A percentile compares a stretch with the other conserved stretches of the same genome.
Evolutionary conservation across 2,329 filamentous ascomycete species (phyloP).

Genomic region (Penicillium aurantiogriseum): DNA sequence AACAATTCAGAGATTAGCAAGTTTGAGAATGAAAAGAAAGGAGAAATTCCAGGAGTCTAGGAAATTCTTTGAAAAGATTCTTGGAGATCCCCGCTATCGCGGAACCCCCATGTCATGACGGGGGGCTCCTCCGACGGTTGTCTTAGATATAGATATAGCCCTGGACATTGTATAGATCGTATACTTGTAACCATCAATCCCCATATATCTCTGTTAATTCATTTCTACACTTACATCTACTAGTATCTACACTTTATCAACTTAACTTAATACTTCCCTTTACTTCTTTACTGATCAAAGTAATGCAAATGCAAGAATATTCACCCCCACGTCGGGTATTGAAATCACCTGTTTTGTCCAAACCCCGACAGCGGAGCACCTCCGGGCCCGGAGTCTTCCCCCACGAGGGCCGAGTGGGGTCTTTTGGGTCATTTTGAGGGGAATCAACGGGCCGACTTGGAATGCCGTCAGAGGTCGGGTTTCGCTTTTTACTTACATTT

Average conservation of each 20-base stretch:
- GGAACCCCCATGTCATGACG: slow-evolving; percentile 1
- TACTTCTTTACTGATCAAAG: no score
- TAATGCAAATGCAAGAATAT: not conserved
- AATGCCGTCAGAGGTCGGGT: slow-evolving; percentile 8
- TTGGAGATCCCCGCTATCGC: slow-evolving; percentile 6
- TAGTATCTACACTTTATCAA: not conserved
- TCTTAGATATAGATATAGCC: not conserved
- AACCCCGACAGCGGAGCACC: slow-evolving; percentile 24
- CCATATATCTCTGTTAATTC: not conserved
- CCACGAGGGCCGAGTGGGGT: slow-evolving; percentile 12
- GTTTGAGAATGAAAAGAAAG: not conserved
- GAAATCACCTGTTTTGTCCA: slow-evolving; percentile 5
- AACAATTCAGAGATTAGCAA: not conserved
- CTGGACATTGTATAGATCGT: not conserved
- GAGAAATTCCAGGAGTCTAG: not conserved
- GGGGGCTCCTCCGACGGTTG: not conserved
- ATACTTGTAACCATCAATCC: not conserved
- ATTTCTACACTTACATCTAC: not conserved
- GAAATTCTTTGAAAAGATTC: not conserved
- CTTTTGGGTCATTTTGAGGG: slow-evolving; percentile 7
- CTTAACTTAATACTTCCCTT: not conserved
- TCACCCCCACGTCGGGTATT: slow-evolving; percentile 20
- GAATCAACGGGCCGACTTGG: not conserved
- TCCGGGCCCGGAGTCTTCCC: slow-evolving; percentile 18
- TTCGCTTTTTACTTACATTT: not conserved